These are phyloP conservation scores for Grosmannia clavigera DNA, from an alignment of 2,329 filamentous ascomycete species.

Conservation along the genomic window DNA sequence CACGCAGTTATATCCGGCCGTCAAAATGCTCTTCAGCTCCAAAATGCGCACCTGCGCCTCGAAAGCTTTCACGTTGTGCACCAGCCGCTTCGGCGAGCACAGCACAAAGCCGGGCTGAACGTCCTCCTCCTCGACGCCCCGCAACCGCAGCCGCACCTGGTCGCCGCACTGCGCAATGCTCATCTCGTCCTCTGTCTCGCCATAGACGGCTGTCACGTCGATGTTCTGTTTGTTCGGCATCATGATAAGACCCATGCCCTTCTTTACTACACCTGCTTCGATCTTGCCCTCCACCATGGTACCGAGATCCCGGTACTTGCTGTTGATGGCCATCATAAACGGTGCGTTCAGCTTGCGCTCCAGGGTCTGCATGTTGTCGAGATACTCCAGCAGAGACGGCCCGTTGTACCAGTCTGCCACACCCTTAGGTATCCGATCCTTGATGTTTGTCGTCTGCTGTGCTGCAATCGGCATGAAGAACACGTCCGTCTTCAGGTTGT, in stretches of 20 bases:
- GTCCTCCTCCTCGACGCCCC: conserved; percentile 95
- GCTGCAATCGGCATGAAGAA: conserved; percentile 95
- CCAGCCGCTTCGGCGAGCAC: conserved; percentile 84
- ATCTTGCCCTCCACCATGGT: conserved; percentile 98
- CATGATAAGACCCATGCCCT: conserved; percentile 74
- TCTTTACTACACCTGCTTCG: conserved; percentile 87
- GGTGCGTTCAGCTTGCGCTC: conserved; percentile 95
- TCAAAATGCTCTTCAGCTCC: conserved; percentile 87
- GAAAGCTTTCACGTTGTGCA: conserved; percentile 79
- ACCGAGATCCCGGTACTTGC: conserved; percentile 95
- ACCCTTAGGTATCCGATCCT: conserved; percentile 69
- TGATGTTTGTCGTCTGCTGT: conserved; percentile 75
- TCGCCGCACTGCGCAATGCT: conserved; percentile 75
- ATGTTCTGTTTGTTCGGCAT: conserved; percentile 88
- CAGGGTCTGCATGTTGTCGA: conserved; percentile 57
- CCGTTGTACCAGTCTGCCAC: conserved; percentile 75
- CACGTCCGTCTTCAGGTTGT: conserved; percentile 87
- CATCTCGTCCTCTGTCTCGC: conserved; percentile 92
- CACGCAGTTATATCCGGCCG: conserved; percentile 94
- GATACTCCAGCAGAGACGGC: conserved; percentile 83
- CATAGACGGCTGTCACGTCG: conserved; percentile 75
- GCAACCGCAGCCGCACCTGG: conserved; percentile 81
- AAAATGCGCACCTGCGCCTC: conserved; percentile 95
- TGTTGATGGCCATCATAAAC: conserved; percentile 97
- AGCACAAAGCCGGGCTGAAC: conserved; percentile 91